Evolutionary conservation across 2,329 filamentous ascomycete species (phyloP).

Genomic region (Fusarium euwallaceae): DNA sequence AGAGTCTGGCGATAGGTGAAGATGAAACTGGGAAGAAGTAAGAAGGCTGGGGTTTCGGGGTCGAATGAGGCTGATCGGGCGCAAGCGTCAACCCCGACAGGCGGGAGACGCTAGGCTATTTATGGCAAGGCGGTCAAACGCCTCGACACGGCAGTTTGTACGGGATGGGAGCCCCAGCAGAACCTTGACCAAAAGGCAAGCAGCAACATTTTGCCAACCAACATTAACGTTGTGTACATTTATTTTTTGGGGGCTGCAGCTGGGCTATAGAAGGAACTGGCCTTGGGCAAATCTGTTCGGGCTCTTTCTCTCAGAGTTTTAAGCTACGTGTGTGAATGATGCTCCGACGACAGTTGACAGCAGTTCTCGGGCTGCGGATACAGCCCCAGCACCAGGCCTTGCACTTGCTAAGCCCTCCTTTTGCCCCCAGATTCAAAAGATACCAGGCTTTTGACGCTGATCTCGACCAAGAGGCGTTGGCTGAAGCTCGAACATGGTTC

Average conservation of each 20-base stretch:
- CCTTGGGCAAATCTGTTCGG: neutral
- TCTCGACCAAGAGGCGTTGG: constrained; percentile 64
- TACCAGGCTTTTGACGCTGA: constrained; percentile 64
- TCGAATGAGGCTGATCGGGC: constrained; percentile 47
- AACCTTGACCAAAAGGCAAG: constrained; percentile 22
- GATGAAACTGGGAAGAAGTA: constrained; percentile 29
- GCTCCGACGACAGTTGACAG: constrained; percentile 25
- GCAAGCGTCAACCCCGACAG: constrained; percentile 33
- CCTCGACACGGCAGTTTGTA: constrained; percentile 31
- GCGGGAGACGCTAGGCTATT: constrained; percentile 29
- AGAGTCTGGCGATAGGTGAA: constrained; percentile 13
- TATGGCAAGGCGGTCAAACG: constrained; percentile 42
- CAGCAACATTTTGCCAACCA: neutral
- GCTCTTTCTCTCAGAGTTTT: neutral
- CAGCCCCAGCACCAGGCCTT: neutral
- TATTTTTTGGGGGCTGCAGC: neutral
- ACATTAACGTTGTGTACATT: too few relatives aligned
- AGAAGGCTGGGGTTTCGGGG: constrained; percentile 43
- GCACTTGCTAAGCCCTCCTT: neutral
- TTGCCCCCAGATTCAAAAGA: constrained; percentile 48
- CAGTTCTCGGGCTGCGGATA: constrained; percentile 3
- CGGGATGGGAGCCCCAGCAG: constrained; percentile 11
- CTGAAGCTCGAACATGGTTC: constrained; percentile 66
- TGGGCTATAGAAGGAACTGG: neutral
- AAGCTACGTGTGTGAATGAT: constrained; percentile 14